These are phyloP conservation scores for Alternaria ventricosa DNA, from an alignment of 2,329 filamentous ascomycete genomes.

Conservation along the genomic window DNA sequence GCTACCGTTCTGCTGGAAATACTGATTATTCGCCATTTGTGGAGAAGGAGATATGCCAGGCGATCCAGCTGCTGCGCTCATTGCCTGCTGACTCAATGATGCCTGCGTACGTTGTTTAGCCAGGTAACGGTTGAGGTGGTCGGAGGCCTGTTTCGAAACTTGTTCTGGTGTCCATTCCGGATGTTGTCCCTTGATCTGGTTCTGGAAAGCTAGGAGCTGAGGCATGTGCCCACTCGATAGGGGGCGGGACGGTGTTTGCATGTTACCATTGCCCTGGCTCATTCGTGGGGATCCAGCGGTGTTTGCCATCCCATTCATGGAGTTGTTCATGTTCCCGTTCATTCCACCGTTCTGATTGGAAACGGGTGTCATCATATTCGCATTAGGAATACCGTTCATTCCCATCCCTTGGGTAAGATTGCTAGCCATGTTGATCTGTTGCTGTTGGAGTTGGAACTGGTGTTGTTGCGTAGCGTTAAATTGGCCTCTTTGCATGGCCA, in stretches of 20 bases:
- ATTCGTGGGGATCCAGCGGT: slow-evolving; percentile 45
- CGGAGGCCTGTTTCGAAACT: slow-evolving; percentile 42
- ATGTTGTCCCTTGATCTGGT: slow-evolving; percentile 42
- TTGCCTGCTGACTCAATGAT: slow-evolving; percentile 22
- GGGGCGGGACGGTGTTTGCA: slow-evolving; percentile 37
- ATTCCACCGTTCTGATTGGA: slow-evolving; percentile 43
- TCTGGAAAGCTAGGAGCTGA: slow-evolving; percentile 41
- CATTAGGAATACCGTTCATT: slow-evolving; percentile 45
- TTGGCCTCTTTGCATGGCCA: slow-evolving; percentile 48
- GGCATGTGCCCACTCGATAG: slow-evolving; percentile 46
- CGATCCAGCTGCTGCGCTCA: slow-evolving; percentile 46
- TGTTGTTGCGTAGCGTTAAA: slow-evolving; percentile 43
- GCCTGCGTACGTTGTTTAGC: slow-evolving; percentile 40
- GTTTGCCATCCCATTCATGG: slow-evolving; percentile 46
- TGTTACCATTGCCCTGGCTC: slow-evolving; percentile 38
- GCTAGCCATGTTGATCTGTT: slow-evolving; percentile 47
- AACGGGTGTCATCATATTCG: slow-evolving; percentile 44
- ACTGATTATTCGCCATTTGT: slow-evolving; percentile 46
- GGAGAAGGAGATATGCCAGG: slow-evolving; percentile 40
- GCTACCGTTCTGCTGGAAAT: slow-evolving; percentile 38
- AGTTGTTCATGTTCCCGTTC: slow-evolving; percentile 38
- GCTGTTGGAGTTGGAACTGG: slow-evolving; percentile 47
- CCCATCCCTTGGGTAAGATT: slow-evolving; percentile 41
- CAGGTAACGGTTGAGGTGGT: slow-evolving; percentile 41
- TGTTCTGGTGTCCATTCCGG: slow-evolving; percentile 47